Evolutionary conservation across 2,329 filamentous ascomycete genomes (phyloP).

Genomic region (Paraphaeosphaeria minitans): DNA sequence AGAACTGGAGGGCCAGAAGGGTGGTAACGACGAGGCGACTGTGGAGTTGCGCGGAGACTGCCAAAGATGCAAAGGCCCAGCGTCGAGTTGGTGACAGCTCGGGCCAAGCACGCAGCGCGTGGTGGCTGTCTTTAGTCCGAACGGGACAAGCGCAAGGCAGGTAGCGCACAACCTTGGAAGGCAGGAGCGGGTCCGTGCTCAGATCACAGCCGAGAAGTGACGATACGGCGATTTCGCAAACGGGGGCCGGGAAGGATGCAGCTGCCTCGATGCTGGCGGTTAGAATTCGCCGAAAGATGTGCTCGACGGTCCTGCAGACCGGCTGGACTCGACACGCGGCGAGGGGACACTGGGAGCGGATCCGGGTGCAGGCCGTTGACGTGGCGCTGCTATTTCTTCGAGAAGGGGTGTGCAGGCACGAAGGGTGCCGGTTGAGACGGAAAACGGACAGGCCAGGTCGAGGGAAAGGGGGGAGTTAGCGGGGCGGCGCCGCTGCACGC

Average conservation of each 20-base stretch:
- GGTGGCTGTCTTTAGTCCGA: background rate
- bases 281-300: slow-evolving; percentile 1
- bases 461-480: slow-evolving; percentile 19
- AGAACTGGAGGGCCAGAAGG: background rate
- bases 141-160: background rate
- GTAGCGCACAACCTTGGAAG: background rate
- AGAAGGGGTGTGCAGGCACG: slow-evolving; percentile 28
- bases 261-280: background rate
- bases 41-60: background rate
- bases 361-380: slow-evolving; percentile 31
- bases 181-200: slow-evolving; percentile 1
- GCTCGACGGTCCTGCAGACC: slow-evolving; percentile 18
- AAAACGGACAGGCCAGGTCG: slow-evolving; percentile 4
- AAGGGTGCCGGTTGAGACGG: slow-evolving; percentile 15
- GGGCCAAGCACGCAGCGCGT: background rate
- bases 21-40: background rate
- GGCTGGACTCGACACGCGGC: background rate
- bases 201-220: slow-evolving; percentile 6
- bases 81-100: background rate
- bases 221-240: background rate
- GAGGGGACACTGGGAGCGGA: background rate
- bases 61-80: background rate
- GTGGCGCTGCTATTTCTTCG: slow-evolving; percentile 39
- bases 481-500: slow-evolving; percentile 25
- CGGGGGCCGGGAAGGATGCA: slow-evolving; percentile 1